These are phyloP conservation scores for Citrus cavaleriei DNA, from an alignment of 345 rosid genomes.

Conservation along the genomic window DNA sequence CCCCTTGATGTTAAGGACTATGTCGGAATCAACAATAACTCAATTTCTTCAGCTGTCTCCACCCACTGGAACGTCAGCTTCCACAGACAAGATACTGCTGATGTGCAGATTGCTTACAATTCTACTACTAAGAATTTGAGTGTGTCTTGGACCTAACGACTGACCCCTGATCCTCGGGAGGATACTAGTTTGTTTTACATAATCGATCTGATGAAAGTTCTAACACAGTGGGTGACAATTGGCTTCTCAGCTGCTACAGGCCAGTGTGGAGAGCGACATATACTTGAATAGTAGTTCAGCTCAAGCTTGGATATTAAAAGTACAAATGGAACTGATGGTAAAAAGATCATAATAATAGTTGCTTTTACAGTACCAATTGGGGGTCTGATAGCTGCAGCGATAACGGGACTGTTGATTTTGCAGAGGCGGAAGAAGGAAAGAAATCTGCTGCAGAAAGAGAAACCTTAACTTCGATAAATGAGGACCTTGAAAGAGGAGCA, in stretches of 20 bases:
- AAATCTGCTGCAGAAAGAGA: not conserved
- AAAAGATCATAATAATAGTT: not conserved
- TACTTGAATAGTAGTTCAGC: constrained; percentile 29
- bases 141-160: constrained; percentile 28
- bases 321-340: not conserved
- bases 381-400: not conserved
- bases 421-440: not conserved
- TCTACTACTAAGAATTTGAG: constrained; percentile 23
- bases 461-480: constrained; percentile 19
- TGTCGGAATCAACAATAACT: no score
- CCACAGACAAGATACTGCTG: constrained; percentile 12
- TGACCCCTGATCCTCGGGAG: not conserved
- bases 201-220: constrained; percentile 21
- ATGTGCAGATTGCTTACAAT: constrained; percentile 33
- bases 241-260: constrained; percentile 43
- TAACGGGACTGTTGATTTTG: not conserved
- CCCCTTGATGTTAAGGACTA: no score
- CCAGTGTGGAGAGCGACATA: not conserved
- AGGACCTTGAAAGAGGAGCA: constrained; percentile 29
- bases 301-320: constrained; percentile 19
- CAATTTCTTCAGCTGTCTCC: no score
- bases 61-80: no score
- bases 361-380: constrained; percentile 14
- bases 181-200: constrained; percentile 23
- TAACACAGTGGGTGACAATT: constrained; percentile 32